Evolutionary conservation across 441 rosid genomes (phyloP).

Genomic region (Erodium trifolium): DNA sequence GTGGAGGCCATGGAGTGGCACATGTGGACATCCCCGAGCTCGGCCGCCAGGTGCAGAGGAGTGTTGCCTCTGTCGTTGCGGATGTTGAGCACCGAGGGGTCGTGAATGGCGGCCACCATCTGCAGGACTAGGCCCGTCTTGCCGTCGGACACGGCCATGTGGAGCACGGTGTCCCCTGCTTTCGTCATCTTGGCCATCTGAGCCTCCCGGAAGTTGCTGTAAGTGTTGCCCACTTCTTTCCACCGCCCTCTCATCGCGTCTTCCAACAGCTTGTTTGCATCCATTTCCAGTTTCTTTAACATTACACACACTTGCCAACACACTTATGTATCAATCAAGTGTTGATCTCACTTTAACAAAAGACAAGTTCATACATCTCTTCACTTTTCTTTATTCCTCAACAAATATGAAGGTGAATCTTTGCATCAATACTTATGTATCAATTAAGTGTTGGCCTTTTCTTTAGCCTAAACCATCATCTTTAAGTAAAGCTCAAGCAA

Average conservation of each 20-base stretch:
- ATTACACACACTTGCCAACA: too few species aligned
- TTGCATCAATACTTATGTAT: too few species aligned
- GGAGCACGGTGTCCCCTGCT: constrained; percentile 29
- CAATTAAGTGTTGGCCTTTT: too few species aligned
- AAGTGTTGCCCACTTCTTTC: constrained; percentile 19
- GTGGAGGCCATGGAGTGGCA: constrained; percentile 13
- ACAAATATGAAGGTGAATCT: too few species aligned
- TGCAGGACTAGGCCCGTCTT: constrained; percentile 13
- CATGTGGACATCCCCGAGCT: constrained; percentile 28
- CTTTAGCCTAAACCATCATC: too few species aligned
- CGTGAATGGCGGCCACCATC: not conserved
- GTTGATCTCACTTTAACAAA: too few species aligned
- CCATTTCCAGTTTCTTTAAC: not conserved
- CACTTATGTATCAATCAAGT: too few species aligned
- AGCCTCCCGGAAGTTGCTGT: constrained; percentile 5
- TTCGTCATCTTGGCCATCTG: constrained; percentile 17
- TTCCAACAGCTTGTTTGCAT: constrained; percentile 11
- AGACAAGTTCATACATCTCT: too few species aligned
- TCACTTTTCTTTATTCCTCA: too few species aligned
- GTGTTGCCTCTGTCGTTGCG: constrained; percentile 30
- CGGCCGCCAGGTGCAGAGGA: constrained; percentile 32
- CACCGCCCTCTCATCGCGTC: constrained; percentile 29
- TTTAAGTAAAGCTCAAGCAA: too few species aligned
- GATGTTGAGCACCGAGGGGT: constrained; percentile 8
- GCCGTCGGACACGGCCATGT: constrained; percentile 27